phyloP scores from a whole-genome alignment of 306 rosid species.

The Ormosia emarginata region DNA sequence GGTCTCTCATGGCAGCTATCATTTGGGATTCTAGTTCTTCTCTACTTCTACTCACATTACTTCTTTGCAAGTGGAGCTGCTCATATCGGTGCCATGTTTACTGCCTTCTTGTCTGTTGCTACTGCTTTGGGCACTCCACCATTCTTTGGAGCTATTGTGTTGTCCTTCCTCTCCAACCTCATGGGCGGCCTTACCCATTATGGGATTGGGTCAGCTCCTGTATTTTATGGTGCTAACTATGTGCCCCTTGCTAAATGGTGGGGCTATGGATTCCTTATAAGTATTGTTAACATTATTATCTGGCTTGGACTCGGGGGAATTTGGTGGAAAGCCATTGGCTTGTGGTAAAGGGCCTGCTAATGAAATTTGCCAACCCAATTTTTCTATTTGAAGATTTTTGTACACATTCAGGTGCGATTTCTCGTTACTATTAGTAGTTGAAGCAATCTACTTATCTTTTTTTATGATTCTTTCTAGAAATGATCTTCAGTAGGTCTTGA shows the following conservation, averaged over 20 bases:
- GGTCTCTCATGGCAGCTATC: conserved; percentile 96
- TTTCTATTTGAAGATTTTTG: conserved; percentile 20
- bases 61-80: conserved; percentile 99
- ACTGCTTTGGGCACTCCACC: conserved; percentile 98
- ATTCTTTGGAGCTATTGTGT: conserved; percentile 78
- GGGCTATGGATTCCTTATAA: conserved; percentile 90
- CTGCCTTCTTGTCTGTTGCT: conserved; percentile 93
- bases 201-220: conserved; percentile 96
- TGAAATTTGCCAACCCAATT: conserved; percentile 26
- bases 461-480: conserved; percentile 39
- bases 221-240: conserved; percentile 92
- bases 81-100: conserved; percentile 98
- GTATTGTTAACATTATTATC: conserved; percentile 76
- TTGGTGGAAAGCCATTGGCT: conserved; percentile 94
- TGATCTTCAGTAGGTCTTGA: conserved; percentile 38
- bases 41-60: conserved; percentile 96
- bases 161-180: conserved; percentile 91
- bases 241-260: conserved; percentile 96
- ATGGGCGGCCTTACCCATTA: conserved; percentile 99
- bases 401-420: conserved; percentile 20
- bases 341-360: conserved; percentile 57
- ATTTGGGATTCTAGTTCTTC: conserved; percentile 91
- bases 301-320: conserved; percentile 94
- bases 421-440: conserved; percentile 26
- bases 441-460: conserved; percentile 35